A percentile compares a stretch with the other conserved stretches of the same genome.
Conservation (phyloP, 2,329 filamentous ascomycete genomes). For the Alternaria tenuissima region DNA sequence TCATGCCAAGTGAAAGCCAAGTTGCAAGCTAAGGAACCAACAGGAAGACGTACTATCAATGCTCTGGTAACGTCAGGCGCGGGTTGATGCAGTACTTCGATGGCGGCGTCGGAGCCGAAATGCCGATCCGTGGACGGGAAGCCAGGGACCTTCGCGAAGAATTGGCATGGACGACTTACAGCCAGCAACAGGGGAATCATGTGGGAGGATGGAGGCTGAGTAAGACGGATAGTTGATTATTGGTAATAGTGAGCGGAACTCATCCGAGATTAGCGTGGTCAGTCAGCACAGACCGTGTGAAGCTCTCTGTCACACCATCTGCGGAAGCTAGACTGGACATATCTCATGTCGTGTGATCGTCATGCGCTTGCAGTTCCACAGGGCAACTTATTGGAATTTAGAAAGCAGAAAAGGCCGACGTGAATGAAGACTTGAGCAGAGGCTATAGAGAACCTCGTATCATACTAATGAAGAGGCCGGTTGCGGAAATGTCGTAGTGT, state of each 20-base stretch:
- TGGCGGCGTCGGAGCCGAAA: neutral
- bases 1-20: neutral
- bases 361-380: constrained; percentile 1
- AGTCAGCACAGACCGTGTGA: constrained; percentile 16
- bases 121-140: constrained; percentile 5
- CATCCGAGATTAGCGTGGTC: constrained; percentile 18
- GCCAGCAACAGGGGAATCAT: constrained; percentile 12
- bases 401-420: neutral
- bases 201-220: constrained; percentile 24
- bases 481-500: neutral
- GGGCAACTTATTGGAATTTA: neutral
- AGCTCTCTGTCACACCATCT: constrained; percentile 1
- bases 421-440: neutral
- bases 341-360: constrained; percentile 1
- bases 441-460: neutral
- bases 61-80: constrained; percentile 22
- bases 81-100: constrained; percentile 6
- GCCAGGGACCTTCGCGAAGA: constrained; percentile 3
- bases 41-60: constrained; percentile 10
- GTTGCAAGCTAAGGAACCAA: neutral
- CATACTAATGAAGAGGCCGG: neutral
- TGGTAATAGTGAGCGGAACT: constrained; percentile 21
- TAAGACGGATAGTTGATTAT: constrained; percentile 30
- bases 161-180: constrained; percentile 7
- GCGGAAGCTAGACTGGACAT: neutral